Evolutionary conservation across 768 basidiomycete species (phyloP).

Genomic region (Mycena rebaudengoi): DNA sequence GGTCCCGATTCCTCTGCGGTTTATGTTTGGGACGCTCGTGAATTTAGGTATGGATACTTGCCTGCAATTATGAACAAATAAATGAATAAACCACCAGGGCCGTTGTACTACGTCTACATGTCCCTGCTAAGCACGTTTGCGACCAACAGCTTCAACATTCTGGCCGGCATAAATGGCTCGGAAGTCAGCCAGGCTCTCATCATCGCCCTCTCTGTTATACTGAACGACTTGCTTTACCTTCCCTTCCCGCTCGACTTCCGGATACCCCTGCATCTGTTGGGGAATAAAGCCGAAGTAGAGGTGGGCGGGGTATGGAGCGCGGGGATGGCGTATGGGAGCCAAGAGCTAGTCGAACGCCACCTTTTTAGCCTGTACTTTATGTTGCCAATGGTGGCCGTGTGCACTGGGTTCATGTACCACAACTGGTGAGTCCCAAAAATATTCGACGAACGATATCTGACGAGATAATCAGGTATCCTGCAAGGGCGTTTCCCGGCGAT

Average conservation of each 20-base stretch:
- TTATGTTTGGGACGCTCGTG: slow-evolving; percentile 78
- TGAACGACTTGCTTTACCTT: slow-evolving; percentile 95
- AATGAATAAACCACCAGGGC: slow-evolving; percentile 60
- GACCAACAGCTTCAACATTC: slow-evolving; percentile 98
- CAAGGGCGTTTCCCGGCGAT: slow-evolving; percentile 93
- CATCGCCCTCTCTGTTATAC: slow-evolving; percentile 87
- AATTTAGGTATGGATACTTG: slow-evolving; percentile 74
- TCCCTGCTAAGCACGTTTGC: slow-evolving; percentile 93
- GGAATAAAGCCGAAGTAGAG: slow-evolving; percentile 70
- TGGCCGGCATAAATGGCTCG: slow-evolving; percentile 96
- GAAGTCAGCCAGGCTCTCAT: slow-evolving; percentile 94
- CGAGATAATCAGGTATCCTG: slow-evolving; percentile 81
- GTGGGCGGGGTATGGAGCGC: slow-evolving; percentile 84
- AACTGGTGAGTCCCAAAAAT: slow-evolving; percentile 77
- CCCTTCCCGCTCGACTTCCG: slow-evolving; percentile 84
- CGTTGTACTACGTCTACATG: slow-evolving; percentile 97
- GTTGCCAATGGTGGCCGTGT: slow-evolving; percentile 92
- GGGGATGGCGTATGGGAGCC: slow-evolving; percentile 87
- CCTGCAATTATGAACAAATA: not conserved
- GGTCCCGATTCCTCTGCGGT: slow-evolving; percentile 84
- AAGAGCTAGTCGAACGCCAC: slow-evolving; percentile 90
- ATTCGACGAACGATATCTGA: slow-evolving; percentile 5
- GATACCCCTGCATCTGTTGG: slow-evolving; percentile 75
- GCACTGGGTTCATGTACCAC: slow-evolving; percentile 90
- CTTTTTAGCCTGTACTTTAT: slow-evolving; percentile 98